These are phyloP conservation scores for Stygiomarasmius scandens DNA, from an alignment of 1,284 basidiomycete genomes.

Conservation along the genomic window DNA sequence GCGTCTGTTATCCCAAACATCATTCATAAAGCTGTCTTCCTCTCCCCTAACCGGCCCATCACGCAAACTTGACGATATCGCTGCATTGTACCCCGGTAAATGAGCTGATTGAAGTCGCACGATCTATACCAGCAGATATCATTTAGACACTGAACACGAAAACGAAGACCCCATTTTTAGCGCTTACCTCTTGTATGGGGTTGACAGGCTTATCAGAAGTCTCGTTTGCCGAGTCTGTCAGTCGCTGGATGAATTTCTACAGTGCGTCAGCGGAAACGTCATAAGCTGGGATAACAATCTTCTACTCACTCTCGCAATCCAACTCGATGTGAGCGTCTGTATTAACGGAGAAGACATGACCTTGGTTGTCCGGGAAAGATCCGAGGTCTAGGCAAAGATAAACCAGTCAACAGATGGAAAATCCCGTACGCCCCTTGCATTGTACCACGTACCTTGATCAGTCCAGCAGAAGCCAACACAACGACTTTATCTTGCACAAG, in stretches of 20 bases:
- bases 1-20: slow-evolving; percentile 48
- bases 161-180: background rate
- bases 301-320: slow-evolving; percentile 58
- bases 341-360: slow-evolving; percentile 74
- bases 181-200: slow-evolving; percentile 35
- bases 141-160: background rate
- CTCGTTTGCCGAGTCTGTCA: slow-evolving; percentile 34
- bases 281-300: background rate
- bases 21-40: slow-evolving; percentile 49
- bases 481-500: slow-evolving; percentile 65
- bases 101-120: slow-evolving; percentile 74
- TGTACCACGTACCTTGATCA: slow-evolving; percentile 72
- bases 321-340: slow-evolving; percentile 62
- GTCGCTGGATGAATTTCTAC: slow-evolving; percentile 54
- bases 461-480: slow-evolving; percentile 67
- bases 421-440: no score
- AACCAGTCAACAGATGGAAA: no score
- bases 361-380: slow-evolving; percentile 70
- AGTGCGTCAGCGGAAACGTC: background rate
- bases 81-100: slow-evolving; percentile 70
- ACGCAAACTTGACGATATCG: slow-evolving; percentile 73
- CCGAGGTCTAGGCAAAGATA: slow-evolving; percentile 57
- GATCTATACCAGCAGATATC: slow-evolving; percentile 43
- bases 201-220: slow-evolving; percentile 18
- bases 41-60: slow-evolving; percentile 71